phyloP scores from a whole-genome alignment of 495 filamentous ascomycete genomes.

The Penicillium maclennaniae region DNA sequence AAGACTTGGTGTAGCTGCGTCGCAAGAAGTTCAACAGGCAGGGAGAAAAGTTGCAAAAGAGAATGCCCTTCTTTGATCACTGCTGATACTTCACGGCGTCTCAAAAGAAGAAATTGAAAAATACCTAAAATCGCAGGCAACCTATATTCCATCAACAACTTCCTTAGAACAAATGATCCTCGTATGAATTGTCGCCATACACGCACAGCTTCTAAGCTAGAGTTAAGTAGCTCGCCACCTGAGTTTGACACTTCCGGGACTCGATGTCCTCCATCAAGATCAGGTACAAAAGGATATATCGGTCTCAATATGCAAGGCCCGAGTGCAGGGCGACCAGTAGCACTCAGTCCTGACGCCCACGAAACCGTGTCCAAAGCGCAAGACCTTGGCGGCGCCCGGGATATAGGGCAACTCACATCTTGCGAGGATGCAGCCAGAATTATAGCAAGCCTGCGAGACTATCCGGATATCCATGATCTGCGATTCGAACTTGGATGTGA shows the following conservation, averaged over 20 bases:
- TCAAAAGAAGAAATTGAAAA: conserved; percentile 7
- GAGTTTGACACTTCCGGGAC: not conserved
- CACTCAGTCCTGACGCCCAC: not conserved
- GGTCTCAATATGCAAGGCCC: not conserved
- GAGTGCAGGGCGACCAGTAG: not conserved
- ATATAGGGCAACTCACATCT: conserved; percentile 14
- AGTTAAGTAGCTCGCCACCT: not conserved
- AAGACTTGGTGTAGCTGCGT: conserved; percentile 52
- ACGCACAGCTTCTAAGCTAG: too few species aligned
- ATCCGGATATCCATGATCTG: conserved; percentile 31
- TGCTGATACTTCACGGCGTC: conserved; percentile 34
- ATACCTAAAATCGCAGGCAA: conserved; percentile 12
- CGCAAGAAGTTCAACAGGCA: conserved; percentile 58
- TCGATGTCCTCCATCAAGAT: not conserved
- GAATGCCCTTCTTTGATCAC: conserved; percentile 52
- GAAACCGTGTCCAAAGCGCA: too few species aligned
- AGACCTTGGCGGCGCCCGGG: too few species aligned
- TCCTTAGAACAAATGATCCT: not conserved
- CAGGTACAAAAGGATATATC: not conserved
- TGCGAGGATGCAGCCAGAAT: conserved; percentile 30
- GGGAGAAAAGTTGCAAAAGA: conserved; percentile 61
- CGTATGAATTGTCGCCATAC: not conserved
- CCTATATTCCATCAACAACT: conserved; percentile 2
- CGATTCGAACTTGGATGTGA: conserved; percentile 41
- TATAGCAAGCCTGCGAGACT: conserved; percentile 24